phyloP scores from a whole-genome alignment of 2,329 filamentous ascomycete species.

The Nectriaceae sp. region DNA sequence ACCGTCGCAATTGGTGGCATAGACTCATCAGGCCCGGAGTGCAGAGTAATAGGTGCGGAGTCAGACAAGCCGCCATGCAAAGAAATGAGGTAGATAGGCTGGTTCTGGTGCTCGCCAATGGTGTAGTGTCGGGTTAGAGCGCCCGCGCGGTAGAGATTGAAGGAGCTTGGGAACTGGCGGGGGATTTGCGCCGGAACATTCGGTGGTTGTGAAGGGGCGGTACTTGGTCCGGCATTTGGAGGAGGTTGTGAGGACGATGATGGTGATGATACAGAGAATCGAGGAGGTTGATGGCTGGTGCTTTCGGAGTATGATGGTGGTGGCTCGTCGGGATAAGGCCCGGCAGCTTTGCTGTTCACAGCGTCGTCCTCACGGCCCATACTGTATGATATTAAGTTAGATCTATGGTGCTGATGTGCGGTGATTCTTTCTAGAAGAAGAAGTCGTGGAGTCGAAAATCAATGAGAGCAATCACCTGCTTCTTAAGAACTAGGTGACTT shows the following conservation, averaged over 20 bases:
- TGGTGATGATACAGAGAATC: neutral
- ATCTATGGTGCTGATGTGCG: neutral
- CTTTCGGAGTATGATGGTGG: neutral
- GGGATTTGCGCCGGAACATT: no score
- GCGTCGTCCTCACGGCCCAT: neutral
- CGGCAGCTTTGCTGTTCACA: neutral
- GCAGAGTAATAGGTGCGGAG: constrained; percentile 19
- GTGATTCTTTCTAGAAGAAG: no score
- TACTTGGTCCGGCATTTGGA: neutral
- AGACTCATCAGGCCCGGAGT: constrained; percentile 20
- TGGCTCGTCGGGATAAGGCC: neutral
- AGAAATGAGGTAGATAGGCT: constrained; percentile 22
- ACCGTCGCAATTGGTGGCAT: constrained; percentile 21
- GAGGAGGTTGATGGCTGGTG: neutral
- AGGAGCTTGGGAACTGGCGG: constrained; percentile 20
- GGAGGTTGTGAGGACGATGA: neutral
- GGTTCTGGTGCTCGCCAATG: constrained; percentile 20
- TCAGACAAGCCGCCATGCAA: constrained; percentile 13
- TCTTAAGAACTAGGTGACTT: no score
- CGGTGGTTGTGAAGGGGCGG: constrained; percentile 2
- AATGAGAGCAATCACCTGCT: no score
- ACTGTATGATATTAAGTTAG: neutral
- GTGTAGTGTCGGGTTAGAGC: constrained; percentile 8
- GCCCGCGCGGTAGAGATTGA: constrained; percentile 21
- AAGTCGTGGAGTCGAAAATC: no score